Evolutionary conservation across 306 rosid species (phyloP).

Genomic region (Prunus mira): DNA sequence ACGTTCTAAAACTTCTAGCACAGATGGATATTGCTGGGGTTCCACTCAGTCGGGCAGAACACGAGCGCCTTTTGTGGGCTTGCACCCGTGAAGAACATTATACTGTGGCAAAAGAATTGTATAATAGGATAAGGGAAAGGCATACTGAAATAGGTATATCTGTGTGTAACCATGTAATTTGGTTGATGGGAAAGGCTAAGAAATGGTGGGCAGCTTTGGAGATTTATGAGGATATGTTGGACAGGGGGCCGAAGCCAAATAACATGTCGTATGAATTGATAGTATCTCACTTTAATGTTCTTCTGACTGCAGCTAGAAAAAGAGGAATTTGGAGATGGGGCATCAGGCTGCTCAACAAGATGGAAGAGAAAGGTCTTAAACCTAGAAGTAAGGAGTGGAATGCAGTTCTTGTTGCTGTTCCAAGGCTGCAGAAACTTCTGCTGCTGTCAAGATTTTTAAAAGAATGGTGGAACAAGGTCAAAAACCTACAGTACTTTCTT

Average conservation of each 20-base stretch:
- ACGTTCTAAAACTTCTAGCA: conserved; percentile 58
- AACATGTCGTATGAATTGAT: conserved; percentile 77
- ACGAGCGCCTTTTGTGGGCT: conserved; percentile 83
- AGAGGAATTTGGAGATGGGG: conserved; percentile 95
- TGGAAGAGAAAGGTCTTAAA: conserved; percentile 92
- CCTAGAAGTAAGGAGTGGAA: conserved; percentile 90
- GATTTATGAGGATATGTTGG: conserved; percentile 85
- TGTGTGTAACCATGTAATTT: conserved; percentile 86
- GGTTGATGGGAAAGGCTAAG: conserved; percentile 95
- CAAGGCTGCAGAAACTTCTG: conserved; percentile 80
- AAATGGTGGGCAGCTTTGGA: conserved; percentile 98
- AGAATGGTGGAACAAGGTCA: conserved; percentile 96
- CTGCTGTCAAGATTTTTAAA: conserved; percentile 71
- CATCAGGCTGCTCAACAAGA: conserved; percentile 83
- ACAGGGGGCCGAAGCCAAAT: conserved; percentile 90
- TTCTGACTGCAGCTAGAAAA: conserved; percentile 71
- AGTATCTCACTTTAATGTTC: conserved; percentile 73
- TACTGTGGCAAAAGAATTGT: conserved; percentile 72
- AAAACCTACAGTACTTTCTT: conserved; percentile 82
- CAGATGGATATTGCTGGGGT: conserved; percentile 71
- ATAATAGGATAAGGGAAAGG: conserved; percentile 61
- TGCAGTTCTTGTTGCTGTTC: conserved; percentile 94
- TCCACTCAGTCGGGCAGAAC: conserved; percentile 52
- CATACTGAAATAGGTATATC: conserved; percentile 63
- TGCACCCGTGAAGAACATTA: conserved; percentile 85